Evolutionary conservation across 306 rosid species (phyloP).

Genomic region (Sindora glabra): DNA sequence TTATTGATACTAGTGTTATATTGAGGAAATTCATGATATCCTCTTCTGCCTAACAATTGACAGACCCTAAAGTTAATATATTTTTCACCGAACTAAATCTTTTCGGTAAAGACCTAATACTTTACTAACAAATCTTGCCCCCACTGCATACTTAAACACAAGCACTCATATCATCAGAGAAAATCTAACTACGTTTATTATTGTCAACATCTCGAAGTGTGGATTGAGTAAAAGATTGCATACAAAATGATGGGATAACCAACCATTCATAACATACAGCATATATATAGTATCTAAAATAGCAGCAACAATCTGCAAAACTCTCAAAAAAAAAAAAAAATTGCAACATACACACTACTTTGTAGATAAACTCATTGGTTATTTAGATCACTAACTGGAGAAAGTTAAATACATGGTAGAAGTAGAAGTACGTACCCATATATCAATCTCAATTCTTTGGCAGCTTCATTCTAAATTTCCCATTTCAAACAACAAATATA

Average conservation of each 20-base stretch:
- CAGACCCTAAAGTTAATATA: too few relatives aligned
- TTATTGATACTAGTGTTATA: too few relatives aligned
- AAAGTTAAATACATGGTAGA: too few relatives aligned
- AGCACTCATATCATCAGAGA: background rate
- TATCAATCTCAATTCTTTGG: conserved; percentile 11
- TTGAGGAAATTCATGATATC: too few relatives aligned
- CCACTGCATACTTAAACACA: background rate
- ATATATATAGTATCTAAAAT: background rate
- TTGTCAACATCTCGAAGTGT: too few relatives aligned
- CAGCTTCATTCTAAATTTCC: conserved; percentile 23
- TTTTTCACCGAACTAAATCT: too few relatives aligned
- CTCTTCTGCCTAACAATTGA: too few relatives aligned
- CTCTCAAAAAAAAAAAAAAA: background rate
- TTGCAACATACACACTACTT: background rate
- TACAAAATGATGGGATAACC: background rate
- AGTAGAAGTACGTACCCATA: conserved; percentile 15
- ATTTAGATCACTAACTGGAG: conserved; percentile 4
- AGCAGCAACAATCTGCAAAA: background rate
- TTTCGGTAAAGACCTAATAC: too few relatives aligned
- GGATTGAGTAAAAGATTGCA: too few relatives aligned
- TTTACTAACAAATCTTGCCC: too few relatives aligned
- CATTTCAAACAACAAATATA: conserved; percentile 31
- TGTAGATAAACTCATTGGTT: background rate
- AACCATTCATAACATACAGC: background rate
- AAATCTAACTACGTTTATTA: too few relatives aligned